Evolutionary conservation across 139 green algal genomes (phyloP).

Genomic region (Microglena sp.): DNA sequence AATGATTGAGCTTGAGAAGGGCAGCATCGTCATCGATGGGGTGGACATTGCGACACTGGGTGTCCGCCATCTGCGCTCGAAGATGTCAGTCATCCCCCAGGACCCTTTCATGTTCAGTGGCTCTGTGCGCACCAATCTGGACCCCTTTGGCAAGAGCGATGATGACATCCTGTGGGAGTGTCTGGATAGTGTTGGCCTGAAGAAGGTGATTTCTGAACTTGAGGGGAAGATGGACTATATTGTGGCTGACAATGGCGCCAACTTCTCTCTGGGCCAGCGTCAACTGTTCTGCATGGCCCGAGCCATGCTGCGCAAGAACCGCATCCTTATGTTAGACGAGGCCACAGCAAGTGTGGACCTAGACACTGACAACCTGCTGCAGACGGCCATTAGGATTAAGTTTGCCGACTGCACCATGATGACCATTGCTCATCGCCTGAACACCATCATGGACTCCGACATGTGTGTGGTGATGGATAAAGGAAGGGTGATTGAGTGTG

Average conservation of each 20-base stretch:
- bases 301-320: conserved; percentile 62
- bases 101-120: conserved; percentile 86
- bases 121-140: conserved; percentile 83
- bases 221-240: conserved; percentile 28
- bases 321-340: conserved; percentile 87
- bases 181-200: conserved; percentile 62
- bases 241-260: conserved; percentile 60
- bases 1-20: conserved; percentile 69
- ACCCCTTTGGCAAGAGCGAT: conserved; percentile 65
- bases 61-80: conserved; percentile 57
- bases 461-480: conserved; percentile 37
- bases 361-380: conserved; percentile 56
- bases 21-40: conserved; percentile 72
- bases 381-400: conserved; percentile 69
- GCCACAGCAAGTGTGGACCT: conserved; percentile 83
- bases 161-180: conserved; percentile 73
- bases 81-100: conserved; percentile 80
- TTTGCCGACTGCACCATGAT: conserved; percentile 78
- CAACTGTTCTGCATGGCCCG: conserved; percentile 90
- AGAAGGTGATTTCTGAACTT: conserved; percentile 23
- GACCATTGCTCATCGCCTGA: conserved; percentile 78
- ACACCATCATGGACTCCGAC: conserved; percentile 64
- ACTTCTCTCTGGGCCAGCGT: conserved; percentile 66
- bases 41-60: conserved; percentile 65
- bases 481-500: conserved; percentile 31